Conservation (phyloP, 2,329 filamentous ascomycete species). For the Anthostomella pinea region DNA sequence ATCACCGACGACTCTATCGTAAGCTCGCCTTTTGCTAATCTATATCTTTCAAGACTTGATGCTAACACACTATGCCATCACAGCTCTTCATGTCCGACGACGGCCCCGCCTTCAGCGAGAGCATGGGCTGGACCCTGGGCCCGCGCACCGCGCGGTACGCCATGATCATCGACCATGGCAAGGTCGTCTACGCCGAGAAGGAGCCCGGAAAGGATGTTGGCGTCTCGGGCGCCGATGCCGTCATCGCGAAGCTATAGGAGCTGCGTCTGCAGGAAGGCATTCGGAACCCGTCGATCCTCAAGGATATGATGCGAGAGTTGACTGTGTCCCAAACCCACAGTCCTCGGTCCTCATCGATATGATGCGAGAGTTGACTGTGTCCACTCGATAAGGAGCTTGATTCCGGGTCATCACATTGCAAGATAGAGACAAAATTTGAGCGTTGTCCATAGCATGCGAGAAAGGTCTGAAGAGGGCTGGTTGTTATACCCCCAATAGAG, state of each 20-base stretch:
- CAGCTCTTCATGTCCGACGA: conserved; percentile 74
- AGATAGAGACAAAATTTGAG: too few relatives aligned
- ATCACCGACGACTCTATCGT: conserved; percentile 66
- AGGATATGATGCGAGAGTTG: too few relatives aligned
- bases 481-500: too few relatives aligned
- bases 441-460: too few relatives aligned
- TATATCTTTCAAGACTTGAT: neutral
- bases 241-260: conserved; percentile 51
- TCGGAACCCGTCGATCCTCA: too few relatives aligned
- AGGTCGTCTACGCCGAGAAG: conserved; percentile 75
- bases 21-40: conserved; percentile 19
- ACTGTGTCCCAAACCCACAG: too few relatives aligned
- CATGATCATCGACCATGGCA: conserved; percentile 78
- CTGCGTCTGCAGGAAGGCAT: neutral
- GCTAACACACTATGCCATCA: conserved; percentile 5
- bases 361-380: too few relatives aligned
- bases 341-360: too few relatives aligned
- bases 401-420: too few relatives aligned
- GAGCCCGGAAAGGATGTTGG: conserved; percentile 50
- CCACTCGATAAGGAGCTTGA: too few relatives aligned
- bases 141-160: conserved; percentile 72
- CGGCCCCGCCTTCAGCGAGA: conserved; percentile 68
- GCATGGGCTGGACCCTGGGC: conserved; percentile 72
- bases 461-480: too few relatives aligned
- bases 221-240: conserved; percentile 50